A percentile compares a stretch with the other conserved stretches of the same genome.
Evolutionary conservation across 345 rosid genomes (phyloP).

Genomic region (Dipteronia sinensis): DNA sequence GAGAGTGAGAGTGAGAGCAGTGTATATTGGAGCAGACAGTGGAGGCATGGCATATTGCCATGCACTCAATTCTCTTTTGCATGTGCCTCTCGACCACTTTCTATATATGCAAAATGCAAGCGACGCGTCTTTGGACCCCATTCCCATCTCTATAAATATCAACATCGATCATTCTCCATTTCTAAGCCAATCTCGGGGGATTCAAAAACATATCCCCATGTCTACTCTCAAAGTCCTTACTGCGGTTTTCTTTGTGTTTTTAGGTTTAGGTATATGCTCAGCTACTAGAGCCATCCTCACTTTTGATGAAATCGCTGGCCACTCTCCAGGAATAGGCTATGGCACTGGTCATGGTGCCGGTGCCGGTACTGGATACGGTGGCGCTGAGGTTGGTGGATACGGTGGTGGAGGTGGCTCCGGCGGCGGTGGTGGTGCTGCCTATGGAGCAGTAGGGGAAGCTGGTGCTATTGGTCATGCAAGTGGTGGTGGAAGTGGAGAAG

Average conservation of each 20-base stretch:
- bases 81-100: conserved; percentile 31
- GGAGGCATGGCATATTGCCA: conserved; percentile 1
- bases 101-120: not conserved
- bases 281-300: conserved; percentile 35
- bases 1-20: not conserved
- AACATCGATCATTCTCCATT: conserved; percentile 1
- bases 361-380: conserved; percentile 28
- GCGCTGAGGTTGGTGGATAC: conserved; percentile 10
- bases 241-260: conserved; percentile 19
- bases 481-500: conserved; percentile 28
- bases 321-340: conserved; percentile 8
- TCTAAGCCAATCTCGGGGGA: not conserved
- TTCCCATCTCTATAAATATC: conserved; percentile 33
- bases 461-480: conserved; percentile 27
- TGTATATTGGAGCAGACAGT: not conserved
- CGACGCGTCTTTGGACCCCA: conserved; percentile 10
- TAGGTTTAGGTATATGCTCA: conserved; percentile 32
- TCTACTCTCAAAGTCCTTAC: conserved; percentile 13
- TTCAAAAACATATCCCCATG: conserved; percentile 17
- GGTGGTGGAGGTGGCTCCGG: conserved; percentile 31
- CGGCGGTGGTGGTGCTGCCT: conserved; percentile 24
- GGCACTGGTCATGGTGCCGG: conserved; percentile 21
- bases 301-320: conserved; percentile 22
- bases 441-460: conserved; percentile 24
- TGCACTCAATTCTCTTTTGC: conserved; percentile 15